phyloP scores from a whole-genome alignment of 2,329 filamentous ascomycete genomes.

The Fusarium cicatricum region DNA sequence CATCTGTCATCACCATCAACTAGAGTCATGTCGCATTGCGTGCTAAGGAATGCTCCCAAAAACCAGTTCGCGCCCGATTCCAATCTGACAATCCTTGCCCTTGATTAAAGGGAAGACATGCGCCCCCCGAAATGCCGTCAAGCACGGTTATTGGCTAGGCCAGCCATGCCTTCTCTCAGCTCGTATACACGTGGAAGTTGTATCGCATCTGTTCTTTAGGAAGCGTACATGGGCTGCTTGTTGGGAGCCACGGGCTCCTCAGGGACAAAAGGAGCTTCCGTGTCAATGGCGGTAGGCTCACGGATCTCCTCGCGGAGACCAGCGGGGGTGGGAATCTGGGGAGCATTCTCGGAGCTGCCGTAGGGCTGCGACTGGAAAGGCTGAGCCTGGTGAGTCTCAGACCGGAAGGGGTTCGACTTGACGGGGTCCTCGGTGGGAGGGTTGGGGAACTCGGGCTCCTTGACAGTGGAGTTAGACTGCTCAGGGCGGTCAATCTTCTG shows the following conservation, averaged over 20 bases:
- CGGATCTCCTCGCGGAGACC: slow-evolving; percentile 36
- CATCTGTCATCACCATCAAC: slow-evolving; percentile 35
- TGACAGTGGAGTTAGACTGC: slow-evolving; percentile 24
- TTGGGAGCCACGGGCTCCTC: slow-evolving; percentile 29
- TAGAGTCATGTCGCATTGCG: slow-evolving; percentile 40
- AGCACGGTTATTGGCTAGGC: slow-evolving; percentile 39
- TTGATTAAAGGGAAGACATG: slow-evolving; percentile 37
- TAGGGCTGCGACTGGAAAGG: too few species aligned
- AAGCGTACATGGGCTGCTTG: slow-evolving; percentile 43
- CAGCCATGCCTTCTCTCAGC: slow-evolving; percentile 40
- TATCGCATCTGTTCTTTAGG: slow-evolving; percentile 40
- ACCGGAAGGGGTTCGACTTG: slow-evolving; percentile 4
- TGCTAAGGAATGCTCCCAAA: slow-evolving; percentile 39
- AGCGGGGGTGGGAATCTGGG: slow-evolving; percentile 36
- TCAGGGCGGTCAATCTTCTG: slow-evolving; percentile 51
- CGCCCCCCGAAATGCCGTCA: slow-evolving; percentile 44
- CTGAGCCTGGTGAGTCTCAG: too few species aligned
- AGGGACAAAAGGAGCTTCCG: slow-evolving; percentile 41
- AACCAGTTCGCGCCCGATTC: slow-evolving; percentile 38
- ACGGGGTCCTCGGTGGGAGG: slow-evolving; percentile 50
- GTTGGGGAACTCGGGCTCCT: slow-evolving; percentile 48
- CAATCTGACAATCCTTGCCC: slow-evolving; percentile 40
- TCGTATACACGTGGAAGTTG: slow-evolving; percentile 41
- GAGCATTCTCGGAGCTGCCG: slow-evolving; percentile 18
- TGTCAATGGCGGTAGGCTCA: slow-evolving; percentile 37